These are phyloP conservation scores for Kluyveromyces siamensis DNA, from an alignment of 805 yeast genomes.

Conservation along the genomic window DNA sequence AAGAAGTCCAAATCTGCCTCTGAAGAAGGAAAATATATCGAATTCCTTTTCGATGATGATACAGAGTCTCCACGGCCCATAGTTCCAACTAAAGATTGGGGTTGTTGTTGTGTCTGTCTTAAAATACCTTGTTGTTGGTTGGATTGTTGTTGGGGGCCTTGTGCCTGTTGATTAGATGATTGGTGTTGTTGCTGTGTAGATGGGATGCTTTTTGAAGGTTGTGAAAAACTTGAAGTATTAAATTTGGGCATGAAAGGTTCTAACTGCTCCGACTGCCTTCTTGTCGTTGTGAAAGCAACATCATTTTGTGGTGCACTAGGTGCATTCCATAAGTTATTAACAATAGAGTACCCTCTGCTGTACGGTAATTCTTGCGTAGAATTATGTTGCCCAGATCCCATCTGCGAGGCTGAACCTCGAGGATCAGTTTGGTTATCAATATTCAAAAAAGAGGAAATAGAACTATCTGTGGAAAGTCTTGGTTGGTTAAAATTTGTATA, in stretches of 20 bases:
- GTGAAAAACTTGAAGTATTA: slow-evolving; percentile 17
- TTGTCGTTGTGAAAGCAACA: slow-evolving; percentile 10
- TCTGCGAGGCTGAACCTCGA: slow-evolving; percentile 7
- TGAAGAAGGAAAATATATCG: slow-evolving; percentile 16
- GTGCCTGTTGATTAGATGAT: slow-evolving; percentile 8
- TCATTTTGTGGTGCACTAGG: slow-evolving; percentile 9
- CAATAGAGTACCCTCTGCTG: slow-evolving; percentile 26
- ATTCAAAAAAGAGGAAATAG: slow-evolving; percentile 19
- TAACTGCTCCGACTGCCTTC: slow-evolving; percentile 42
- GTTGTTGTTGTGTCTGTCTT: background rate
- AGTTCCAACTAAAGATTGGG: slow-evolving; percentile 2
- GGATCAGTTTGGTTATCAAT: slow-evolving; percentile 6
- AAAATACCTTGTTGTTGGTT: slow-evolving; percentile 2
- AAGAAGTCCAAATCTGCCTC: slow-evolving; percentile 20
- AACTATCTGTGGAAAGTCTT: slow-evolving; percentile 17
- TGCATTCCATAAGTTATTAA: slow-evolving; percentile 20
- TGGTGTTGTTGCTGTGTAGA: slow-evolving; percentile 10
- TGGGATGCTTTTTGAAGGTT: slow-evolving; percentile 5
- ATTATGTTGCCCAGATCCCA: slow-evolving; percentile 6
- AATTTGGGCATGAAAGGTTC: slow-evolving; percentile 38
- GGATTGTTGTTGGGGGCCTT: slow-evolving; percentile 7
- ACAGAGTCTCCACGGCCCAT: slow-evolving; percentile 9
- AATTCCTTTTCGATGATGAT: slow-evolving; percentile 21
- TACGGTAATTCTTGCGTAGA: slow-evolving; percentile 10
- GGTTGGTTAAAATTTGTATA: slow-evolving; percentile 15